A percentile compares a stretch with the other conserved stretches of the same genome.
Evolutionary conservation across 176 grass and related monocot species (phyloP).

Genomic region (Urochloa ruziziensis): DNA sequence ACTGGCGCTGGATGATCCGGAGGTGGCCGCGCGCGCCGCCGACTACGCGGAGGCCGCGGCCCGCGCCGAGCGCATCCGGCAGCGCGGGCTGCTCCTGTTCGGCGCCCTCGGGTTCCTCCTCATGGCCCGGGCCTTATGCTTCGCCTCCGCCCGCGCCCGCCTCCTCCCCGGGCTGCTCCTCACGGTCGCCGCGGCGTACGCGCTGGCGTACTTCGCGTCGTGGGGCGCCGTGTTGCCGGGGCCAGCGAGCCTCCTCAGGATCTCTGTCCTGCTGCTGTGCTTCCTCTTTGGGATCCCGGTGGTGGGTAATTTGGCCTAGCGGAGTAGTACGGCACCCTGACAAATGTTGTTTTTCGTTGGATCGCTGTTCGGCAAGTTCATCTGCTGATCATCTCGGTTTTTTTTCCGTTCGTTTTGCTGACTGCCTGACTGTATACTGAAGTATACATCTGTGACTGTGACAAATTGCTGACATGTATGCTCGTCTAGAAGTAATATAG

Average conservation of each 20-base stretch:
- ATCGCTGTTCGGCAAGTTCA: not conserved
- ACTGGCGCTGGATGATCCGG: not conserved
- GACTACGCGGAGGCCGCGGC: no score
- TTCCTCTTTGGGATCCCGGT: slow-evolving; percentile 1
- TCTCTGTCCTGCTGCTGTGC: not conserved
- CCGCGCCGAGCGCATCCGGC: no score
- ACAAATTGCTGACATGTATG: not conserved
- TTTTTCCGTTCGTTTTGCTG: no score
- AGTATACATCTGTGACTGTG: no score
- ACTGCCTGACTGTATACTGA: no score
- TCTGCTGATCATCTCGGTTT: no score
- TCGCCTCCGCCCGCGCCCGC: not conserved
- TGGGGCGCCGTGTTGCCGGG: not conserved
- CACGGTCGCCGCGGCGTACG: not conserved
- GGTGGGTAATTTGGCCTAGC: not conserved
- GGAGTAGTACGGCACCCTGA: not conserved
- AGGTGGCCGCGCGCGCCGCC: not conserved
- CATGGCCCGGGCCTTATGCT: not conserved
- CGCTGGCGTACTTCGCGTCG: slow-evolving; percentile 6
- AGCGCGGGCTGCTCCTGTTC: not conserved
- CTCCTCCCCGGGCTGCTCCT: slow-evolving; percentile 1
- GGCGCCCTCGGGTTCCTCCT: not conserved
- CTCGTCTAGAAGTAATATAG: not conserved
- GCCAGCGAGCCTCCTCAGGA: not conserved
- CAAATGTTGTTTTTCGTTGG: not conserved